Conservation (phyloP, 1,284 basidiomycete genomes). For the Rhodotorula mucilaginosa region DNA sequence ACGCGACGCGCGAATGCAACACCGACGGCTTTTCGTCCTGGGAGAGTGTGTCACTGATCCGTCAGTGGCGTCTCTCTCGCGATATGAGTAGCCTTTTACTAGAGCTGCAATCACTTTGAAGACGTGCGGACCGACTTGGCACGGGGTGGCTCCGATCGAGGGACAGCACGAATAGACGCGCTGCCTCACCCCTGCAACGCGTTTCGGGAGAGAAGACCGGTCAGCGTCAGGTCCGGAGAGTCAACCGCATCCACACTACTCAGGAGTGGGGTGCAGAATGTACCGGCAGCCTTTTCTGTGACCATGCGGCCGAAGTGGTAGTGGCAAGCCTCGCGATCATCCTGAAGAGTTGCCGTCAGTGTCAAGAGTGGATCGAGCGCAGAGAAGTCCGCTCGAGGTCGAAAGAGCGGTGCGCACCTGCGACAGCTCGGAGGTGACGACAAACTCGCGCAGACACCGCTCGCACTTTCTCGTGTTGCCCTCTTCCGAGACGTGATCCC, state of each 20-base stretch:
- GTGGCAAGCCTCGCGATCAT: conserved; percentile 64
- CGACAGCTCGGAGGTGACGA: conserved; percentile 57
- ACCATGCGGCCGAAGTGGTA: conserved; percentile 79
- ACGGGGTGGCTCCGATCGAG: conserved; percentile 38
- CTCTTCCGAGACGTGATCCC: conserved; percentile 62
- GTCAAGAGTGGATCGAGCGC: neutral
- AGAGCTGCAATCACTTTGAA: conserved; percentile 26
- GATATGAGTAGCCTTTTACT: neutral
- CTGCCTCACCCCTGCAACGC: conserved; percentile 52
- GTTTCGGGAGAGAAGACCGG: neutral
- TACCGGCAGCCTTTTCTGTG: conserved; percentile 61
- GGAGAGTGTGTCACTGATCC: too few species aligned
- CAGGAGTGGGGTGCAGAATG: conserved; percentile 41
- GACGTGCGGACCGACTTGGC: conserved; percentile 44
- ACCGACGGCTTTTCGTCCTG: conserved; percentile 67
- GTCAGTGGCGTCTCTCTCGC: neutral
- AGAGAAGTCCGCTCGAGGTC: neutral
- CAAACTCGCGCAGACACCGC: conserved; percentile 67
- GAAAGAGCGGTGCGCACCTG: conserved; percentile 16
- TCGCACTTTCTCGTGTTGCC: conserved; percentile 70
- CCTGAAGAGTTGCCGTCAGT: conserved; percentile 40
- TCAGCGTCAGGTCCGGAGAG: too few species aligned
- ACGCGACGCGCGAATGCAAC: conserved; percentile 71
- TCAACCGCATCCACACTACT: too few species aligned
- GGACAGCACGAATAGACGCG: conserved; percentile 46